Conservation (phyloP, 2,329 filamentous ascomycete species). For the Stagonosporopsis vannaccii region DNA sequence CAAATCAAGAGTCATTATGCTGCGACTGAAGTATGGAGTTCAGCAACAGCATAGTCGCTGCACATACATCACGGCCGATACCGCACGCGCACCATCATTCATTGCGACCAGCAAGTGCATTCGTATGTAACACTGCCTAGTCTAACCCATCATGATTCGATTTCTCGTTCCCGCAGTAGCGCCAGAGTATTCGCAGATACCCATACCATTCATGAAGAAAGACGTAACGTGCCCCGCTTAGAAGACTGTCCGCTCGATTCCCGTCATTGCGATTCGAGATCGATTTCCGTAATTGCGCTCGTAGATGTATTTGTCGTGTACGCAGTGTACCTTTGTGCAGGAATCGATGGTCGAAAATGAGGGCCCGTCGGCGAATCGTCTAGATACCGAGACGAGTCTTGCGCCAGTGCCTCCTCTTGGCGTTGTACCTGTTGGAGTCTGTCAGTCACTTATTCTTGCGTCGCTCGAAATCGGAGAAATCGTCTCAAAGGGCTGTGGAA, state of each 20-base stretch:
- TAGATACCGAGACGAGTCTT: slow-evolving; percentile 99
- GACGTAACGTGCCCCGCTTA: slow-evolving; percentile 28
- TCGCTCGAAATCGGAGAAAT: background rate
- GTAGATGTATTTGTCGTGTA: slow-evolving; percentile 30
- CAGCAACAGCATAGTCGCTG: background rate
- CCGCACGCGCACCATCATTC: slow-evolving; percentile 22
- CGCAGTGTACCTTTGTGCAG: slow-evolving; percentile 23
- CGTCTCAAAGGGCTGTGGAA: slow-evolving; percentile 2
- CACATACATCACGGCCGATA: slow-evolving; percentile 6
- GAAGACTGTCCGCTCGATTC: slow-evolving; percentile 30
- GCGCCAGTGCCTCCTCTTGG: slow-evolving; percentile 99
- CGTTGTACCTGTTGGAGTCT: slow-evolving; percentile 82
- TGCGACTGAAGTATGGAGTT: background rate
- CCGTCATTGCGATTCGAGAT: slow-evolving; percentile 35
- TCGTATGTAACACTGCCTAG: slow-evolving; percentile 46
- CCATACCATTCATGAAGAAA: slow-evolving; percentile 22
- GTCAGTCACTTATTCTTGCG: slow-evolving; percentile 19
- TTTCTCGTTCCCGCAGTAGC: slow-evolving; percentile 48
- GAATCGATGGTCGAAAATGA: slow-evolving; percentile 44
- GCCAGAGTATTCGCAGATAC: slow-evolving; percentile 40
- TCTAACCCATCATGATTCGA: slow-evolving; percentile 45
- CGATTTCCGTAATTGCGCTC: slow-evolving; percentile 42
- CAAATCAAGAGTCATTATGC: background rate
- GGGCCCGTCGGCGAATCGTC: slow-evolving; percentile 61
- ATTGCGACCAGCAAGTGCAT: slow-evolving; percentile 45